Evolutionary conservation across 768 basidiomycete species (phyloP), one percentile per base, ranked within the genome.

Genomic region (Crassisporium funariophilum): DNA sequence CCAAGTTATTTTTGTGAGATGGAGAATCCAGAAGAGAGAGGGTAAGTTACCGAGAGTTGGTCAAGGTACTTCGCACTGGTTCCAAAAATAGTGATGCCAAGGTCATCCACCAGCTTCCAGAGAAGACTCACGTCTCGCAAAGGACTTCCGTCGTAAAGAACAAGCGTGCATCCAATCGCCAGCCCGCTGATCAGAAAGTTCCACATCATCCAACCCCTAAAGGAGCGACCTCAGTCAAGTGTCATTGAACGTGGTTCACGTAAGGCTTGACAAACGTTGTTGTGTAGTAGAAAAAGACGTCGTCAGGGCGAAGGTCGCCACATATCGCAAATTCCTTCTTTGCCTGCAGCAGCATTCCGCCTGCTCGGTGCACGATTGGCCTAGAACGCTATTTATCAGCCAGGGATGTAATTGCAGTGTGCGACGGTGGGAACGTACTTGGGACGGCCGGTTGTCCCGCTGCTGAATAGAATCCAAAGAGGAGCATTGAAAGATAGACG

Each of bases 201-300:
- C 82, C 85, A 91, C 89, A 91, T 91, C 88, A 92, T 91, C 89
- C 88, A 90, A 35, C 86, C 86, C 13, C 86, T 89, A n/a, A n/a
- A n/a, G 55, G 43, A 20, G 16, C 15, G 40, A 43, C 51, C 49
- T 11, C 25, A 21, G 47, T 48, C 56, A 49, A 55, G 47, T 40
- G 25, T 56, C 46, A 42, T 19, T 25, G 43, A 23, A 35, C 38
- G 23, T 34, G 22, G 23, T 40, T 33, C 35, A 47, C 44, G 48
- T 27, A 40, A 34, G 24, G 4, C 24, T 41, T 33, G 42, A 71
- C 83, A 56, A 53, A 87, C 86, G 85, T 87, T 37, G 86, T 89
- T 0, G 88, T 88, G 55, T 89, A 91, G 61, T 88, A 89, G 59
- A 89, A 88, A 67, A 88, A 90, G 2, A 89, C 79, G 59, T 90